Evolutionary conservation across 805 yeast species (phyloP).

Genomic region (Ogataea pignaliae): DNA sequence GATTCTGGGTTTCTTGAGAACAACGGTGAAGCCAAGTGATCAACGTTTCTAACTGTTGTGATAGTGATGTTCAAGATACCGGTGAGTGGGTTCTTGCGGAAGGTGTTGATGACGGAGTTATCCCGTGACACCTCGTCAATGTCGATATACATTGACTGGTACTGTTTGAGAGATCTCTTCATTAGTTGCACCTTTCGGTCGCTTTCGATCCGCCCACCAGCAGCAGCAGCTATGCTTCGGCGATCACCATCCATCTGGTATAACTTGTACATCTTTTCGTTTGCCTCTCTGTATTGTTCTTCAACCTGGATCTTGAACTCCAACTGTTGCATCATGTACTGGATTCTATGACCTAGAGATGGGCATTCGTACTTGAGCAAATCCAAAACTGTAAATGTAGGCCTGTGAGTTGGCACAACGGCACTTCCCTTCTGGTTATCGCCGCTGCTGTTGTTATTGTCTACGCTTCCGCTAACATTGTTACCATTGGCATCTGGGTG

Average conservation of each 20-base stretch:
- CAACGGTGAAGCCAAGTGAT: slow-evolving; percentile 84
- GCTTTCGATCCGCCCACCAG: slow-evolving; percentile 79
- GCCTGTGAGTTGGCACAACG: slow-evolving; percentile 21
- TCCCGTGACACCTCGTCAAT: slow-evolving; percentile 64
- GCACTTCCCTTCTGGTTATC: slow-evolving; percentile 10
- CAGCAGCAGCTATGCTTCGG: slow-evolving; percentile 80
- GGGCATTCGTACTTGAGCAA: slow-evolving; percentile 91
- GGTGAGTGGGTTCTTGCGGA: slow-evolving; percentile 76
- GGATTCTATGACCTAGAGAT: slow-evolving; percentile 89
- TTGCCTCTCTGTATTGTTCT: slow-evolving; percentile 87
- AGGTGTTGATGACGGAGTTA: slow-evolving; percentile 61
- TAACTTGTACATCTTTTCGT: slow-evolving; percentile 79
- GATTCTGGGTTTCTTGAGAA: slow-evolving; percentile 78
- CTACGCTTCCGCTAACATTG: not conserved
- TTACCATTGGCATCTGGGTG: not conserved
- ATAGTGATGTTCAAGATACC: slow-evolving; percentile 76
- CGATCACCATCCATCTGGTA: slow-evolving; percentile 91
- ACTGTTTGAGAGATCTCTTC: slow-evolving; percentile 78
- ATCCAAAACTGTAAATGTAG: slow-evolving; percentile 67
- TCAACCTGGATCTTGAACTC: slow-evolving; percentile 94
- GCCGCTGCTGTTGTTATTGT: slow-evolving; percentile 3
- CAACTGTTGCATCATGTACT: slow-evolving; percentile 90
- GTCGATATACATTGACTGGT: slow-evolving; percentile 81
- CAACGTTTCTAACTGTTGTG: slow-evolving; percentile 79
- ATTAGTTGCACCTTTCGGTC: slow-evolving; percentile 80